Base-by-base conservation (phyloP, 139 green algal genomes). In the Volvox reticuliferus region DNA sequence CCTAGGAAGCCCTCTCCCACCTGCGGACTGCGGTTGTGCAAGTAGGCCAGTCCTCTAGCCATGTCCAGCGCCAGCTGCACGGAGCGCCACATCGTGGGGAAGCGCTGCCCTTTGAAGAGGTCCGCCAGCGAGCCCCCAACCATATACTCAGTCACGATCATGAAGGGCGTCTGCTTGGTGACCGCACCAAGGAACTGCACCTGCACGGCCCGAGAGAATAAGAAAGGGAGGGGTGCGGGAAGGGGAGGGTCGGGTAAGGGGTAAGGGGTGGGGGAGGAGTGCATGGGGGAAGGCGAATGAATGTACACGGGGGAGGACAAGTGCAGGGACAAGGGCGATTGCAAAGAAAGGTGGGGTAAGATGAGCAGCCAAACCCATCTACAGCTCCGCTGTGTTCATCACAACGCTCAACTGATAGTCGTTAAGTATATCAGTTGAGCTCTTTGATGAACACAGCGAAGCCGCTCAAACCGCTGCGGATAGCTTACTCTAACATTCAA, bases 161-260 rank as follows among this genome's bases (percentile, higher is more conserved):
- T 97, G 94, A 98, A 99, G 0, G 97, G 97, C 85, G 96, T 93
- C 36, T 84, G 92, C 93, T 96, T 96, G 79, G 97, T 99, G 36
- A 97, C 97, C 2, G 97, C 97, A 3, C 97, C 97, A 81, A 99
- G 93, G 92, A 99, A 99, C 86, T 97, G 93, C 1, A 95, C 94
- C 92, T 94, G 91, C 44, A 55, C 44, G 44, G 44, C 5, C 44
- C 44, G 44, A 55, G 44, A 9, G 44, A 55, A 55, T 5, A 55
- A 9, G 65, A 12, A 12, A 73, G 65, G 65, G 65, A 12, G 16
- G 12, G 65, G 65, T 16, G n/a, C n/a, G 44, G 65, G 65, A 12
- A 73, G 65, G 65, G 65, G 65, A 73, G 12, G 65, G 65, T 16
- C n/a, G 80, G 80, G 3, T 0, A 75, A 18, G 80, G 44, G 44